Evolutionary conservation across 331 rosid genomes (phyloP), one percentile per base, ranked within the genome.

Genomic region (Dryas integrifolia): DNA sequence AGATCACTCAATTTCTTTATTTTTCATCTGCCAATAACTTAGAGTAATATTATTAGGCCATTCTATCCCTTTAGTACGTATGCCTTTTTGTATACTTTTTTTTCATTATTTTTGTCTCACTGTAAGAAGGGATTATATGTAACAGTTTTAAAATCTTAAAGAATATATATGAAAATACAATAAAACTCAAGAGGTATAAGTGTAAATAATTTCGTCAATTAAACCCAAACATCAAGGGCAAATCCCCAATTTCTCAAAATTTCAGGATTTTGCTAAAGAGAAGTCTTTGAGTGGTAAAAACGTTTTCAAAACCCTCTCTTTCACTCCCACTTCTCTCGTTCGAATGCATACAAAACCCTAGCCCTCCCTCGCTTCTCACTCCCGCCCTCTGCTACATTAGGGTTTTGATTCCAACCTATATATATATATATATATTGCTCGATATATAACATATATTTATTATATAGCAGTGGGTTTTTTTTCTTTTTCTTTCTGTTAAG

Each of bases 251-350:
- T 5, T 30, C 35, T 3, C 30, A 57, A 4, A 67, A 65, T n/a
- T 10, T n/a, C 13, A 74, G 2, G 76, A 69, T 61, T 79, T 72
- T 67, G 65, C 55, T 57, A 66, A 11, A n/a, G 5, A 8, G 10
- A 62, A 62, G 56, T 62, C 68, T 41, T 38, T 24, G 79, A 50
- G 56, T 55, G 61, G 73, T 65, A 64, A 74, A 65, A 77, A 68
- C 80, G 88, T 85, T 80, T 90, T 84, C 97, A 84, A 89, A 90
- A 85, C 91, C 96, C 91, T 86, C 79, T 80, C 80, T 72, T 26
- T 62, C 80, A n/a, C 45, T 61, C 66, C 44, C 45, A 39, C 51
- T 56, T 60, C 49, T 53, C 63, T 11, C 41, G 43, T 43, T 61
- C 83, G 65, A 72, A 79, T 83, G 76, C 83, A 7, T 26, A 4